Evolutionary conservation across 2,329 filamentous ascomycete species (phyloP), one percentile per base, ranked within the genome.

Genomic region (Dothistroma septosporum): DNA sequence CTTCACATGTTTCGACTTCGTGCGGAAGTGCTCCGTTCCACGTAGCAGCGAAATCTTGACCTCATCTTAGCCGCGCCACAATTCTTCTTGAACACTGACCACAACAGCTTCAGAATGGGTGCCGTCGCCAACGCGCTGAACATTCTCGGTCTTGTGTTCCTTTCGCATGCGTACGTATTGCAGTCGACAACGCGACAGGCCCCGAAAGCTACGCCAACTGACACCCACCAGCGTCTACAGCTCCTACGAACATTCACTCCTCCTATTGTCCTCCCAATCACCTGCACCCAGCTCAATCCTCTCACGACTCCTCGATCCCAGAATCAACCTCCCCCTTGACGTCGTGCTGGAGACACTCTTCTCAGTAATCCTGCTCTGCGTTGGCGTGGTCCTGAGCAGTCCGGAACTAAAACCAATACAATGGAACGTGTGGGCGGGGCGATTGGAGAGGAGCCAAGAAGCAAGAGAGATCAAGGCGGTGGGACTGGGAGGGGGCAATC

Each of bases 291-390:
- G 60, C 63, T 64, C 67, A 10, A 58, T 66, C 47, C 61, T 69
- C 7, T 65, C 66, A 19, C n/a, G 67, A 83, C 16, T 70, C 70
- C 60, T 71, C 14, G 65, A 73, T 32, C 66, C 72, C 1, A 71
- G 69, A 52, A 65, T 72, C 53, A 68, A 69, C 44, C 82, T 97
- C 1, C 93, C 94, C 0, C 77, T 90, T 63, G 94, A 99, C 72
- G 95, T 99, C 69, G 85, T 87, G 41, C 83, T 96, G 68, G 94
- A 99, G 77, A 92, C 92, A 0, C 80, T 97, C 16, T 75, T 89
- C 48, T 90, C 92, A 1, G 87, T 94, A 5, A 75, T 95, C 24
- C 73, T 92, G n/a, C 83, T 96, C n/a, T 90, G 88, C 58, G 74
- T 91, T 0, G 94, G 93, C 47, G 85, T 97, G 31, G 91, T 97